These are phyloP conservation scores for Auricularia sp. DNA, from an alignment of 768 basidiomycete species.

Conservation along the genomic window DNA sequence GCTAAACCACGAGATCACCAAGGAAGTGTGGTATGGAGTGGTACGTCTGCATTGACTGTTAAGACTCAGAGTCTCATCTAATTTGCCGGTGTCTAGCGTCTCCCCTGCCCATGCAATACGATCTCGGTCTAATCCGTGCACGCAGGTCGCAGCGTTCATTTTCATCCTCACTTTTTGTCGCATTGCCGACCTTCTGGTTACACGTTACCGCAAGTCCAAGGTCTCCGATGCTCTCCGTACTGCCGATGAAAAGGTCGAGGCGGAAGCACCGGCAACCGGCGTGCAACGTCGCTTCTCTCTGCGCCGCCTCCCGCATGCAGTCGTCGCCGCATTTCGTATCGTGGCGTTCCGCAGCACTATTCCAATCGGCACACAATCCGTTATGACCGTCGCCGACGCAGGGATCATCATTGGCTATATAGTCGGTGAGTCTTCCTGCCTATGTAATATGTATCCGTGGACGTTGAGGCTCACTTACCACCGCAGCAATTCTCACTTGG, in stretches of 20 bases:
- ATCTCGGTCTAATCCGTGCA: not conserved
- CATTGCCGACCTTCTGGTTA: conserved; percentile 3
- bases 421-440: conserved; percentile 7
- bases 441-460: not conserved
- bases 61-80: not conserved
- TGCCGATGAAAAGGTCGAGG: conserved; percentile 8
- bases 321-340: conserved; percentile 36
- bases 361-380: conserved; percentile 30
- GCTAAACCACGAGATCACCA: not conserved
- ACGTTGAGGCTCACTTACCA: not conserved
- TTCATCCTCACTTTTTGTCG: conserved; percentile 12
- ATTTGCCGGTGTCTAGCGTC: not conserved
- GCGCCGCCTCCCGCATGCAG: conserved; percentile 27
- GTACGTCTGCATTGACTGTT: not conserved
- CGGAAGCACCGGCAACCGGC: conserved; percentile 5
- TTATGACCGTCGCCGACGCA: conserved; percentile 34
- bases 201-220: not conserved
- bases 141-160: conserved; percentile 5
- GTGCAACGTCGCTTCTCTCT: conserved; percentile 11
- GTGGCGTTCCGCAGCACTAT: conserved; percentile 40
- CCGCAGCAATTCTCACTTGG: conserved; percentile 30
- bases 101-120: not conserved
- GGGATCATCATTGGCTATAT: conserved; percentile 39
- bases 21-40: not conserved
- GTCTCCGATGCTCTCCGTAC: conserved; percentile 2